Percentiles rank a stretch among this genome's conserved stretches.
Evolutionary conservation across 768 basidiomycete genomes (phyloP).

Genomic region (Sporobolomyces pararoseus): DNA sequence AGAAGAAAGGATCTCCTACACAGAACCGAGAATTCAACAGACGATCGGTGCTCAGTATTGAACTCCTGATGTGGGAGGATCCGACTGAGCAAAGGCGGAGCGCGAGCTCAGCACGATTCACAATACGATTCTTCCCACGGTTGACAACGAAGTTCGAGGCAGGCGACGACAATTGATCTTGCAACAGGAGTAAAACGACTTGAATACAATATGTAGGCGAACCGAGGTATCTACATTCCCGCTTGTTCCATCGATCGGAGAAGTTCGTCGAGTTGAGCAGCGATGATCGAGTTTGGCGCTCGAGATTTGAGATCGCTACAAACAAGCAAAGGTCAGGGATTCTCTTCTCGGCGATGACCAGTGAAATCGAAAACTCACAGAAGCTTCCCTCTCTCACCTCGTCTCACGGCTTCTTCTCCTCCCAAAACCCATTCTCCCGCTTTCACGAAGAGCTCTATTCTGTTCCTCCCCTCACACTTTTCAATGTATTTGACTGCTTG

Average conservation of each 20-base stretch:
- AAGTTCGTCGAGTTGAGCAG: slow-evolving; percentile 34
- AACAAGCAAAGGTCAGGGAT: neutral
- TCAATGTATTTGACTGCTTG: slow-evolving; percentile 75
- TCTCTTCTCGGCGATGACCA: neutral
- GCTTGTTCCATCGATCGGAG: slow-evolving; percentile 28
- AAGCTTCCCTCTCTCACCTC: slow-evolving; percentile 74
- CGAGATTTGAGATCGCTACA: slow-evolving; percentile 38
- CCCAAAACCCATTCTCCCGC: slow-evolving; percentile 59
- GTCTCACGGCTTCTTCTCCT: slow-evolving; percentile 64
- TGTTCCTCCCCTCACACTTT: slow-evolving; percentile 74
- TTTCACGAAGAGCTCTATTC: slow-evolving; percentile 80
- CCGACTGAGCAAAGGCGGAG: too few relatives aligned
- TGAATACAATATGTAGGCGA: too few relatives aligned
- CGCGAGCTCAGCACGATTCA: too few relatives aligned
- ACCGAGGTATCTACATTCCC: slow-evolving; percentile 33
- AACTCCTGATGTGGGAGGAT: too few relatives aligned
- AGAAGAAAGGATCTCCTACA: too few relatives aligned
- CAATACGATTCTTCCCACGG: too few relatives aligned
- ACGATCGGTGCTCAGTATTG: too few relatives aligned
- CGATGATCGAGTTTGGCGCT: slow-evolving; percentile 39
- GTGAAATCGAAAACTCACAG: slow-evolving; percentile 60
- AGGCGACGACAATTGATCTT: too few relatives aligned
- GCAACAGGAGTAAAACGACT: too few relatives aligned
- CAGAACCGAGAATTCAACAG: too few relatives aligned
- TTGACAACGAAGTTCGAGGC: too few relatives aligned